Base-by-base conservation (phyloP, 257 asterid species). In the Forsythia suspensa region DNA sequence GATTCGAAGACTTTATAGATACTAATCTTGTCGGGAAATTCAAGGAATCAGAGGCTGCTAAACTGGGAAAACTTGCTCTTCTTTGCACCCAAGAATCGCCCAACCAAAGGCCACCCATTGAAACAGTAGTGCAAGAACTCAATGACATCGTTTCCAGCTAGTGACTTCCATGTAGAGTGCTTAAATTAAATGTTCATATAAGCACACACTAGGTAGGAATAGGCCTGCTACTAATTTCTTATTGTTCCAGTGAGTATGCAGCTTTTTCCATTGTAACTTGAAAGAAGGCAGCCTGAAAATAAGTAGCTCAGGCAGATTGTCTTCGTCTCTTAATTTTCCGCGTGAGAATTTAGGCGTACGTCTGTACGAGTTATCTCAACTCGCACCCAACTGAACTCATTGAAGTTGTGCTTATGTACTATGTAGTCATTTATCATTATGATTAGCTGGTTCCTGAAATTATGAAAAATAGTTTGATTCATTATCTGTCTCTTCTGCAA, bases 61-160 rank as follows among this genome's bases (percentile, higher is more conserved):
- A 91, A 86, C 87, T 95, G 2, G 95, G 95, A 42, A 94, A 95
- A 81, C 77, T 95, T 10, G 97, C 98, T 40, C 88, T 84, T 65
- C 94, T 91, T 70, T 95, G 98, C 94, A 93, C 97, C 0, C 91
- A 90, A 0, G 98, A 92, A 41, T 84, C 75, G 39, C 94, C 97
- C 3, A 70, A 82, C 67, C 92, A 70, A 48, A 91, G 98, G 87
- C 98, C 98, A 5, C 86, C 85, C 36, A 91, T 91, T 46, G 91
- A 85, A 51, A 41, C 84, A 0, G 87, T 95, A 77, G 89, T 91
- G 92, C 92, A 82, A 81, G 95, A 88, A 81, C 82, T 95, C 78
- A 80, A 90, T 44, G 83, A 72, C 68, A 74, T 86, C 39, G 37
- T 68, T 41, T 70, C 84, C 46, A 24, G 67, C 51, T 81, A 77